A percentile compares a stretch with the other conserved stretches of the same genome.
Evolutionary conservation across 352 stramenopile species (phyloP).

Genomic region (Phytophthora gonapodyides): DNA sequence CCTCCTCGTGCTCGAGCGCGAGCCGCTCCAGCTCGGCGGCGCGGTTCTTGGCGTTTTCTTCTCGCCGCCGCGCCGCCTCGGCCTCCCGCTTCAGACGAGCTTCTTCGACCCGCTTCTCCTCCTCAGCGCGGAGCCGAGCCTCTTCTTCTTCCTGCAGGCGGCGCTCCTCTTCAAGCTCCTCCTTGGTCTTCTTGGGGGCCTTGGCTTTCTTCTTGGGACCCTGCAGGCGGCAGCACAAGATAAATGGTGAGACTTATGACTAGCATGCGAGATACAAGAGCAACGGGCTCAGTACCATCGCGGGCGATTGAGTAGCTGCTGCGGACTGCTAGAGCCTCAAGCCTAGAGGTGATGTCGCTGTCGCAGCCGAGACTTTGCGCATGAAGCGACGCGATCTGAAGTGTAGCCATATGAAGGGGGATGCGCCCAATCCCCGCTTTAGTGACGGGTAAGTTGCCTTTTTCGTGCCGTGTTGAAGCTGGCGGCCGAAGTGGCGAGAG

Average conservation of each 20-base stretch:
- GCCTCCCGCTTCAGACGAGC: conserved; percentile 62
- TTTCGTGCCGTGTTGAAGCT: conserved; percentile 18
- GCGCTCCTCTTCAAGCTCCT: conserved; percentile 78
- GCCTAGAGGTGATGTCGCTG: not conserved
- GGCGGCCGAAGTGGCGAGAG: not conserved
- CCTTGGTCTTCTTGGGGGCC: conserved; percentile 80
- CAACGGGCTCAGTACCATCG: conserved; percentile 17
- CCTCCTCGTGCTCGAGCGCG: conserved; percentile 52
- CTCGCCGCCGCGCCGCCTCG: conserved; percentile 58
- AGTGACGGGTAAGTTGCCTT: conserved; percentile 24
- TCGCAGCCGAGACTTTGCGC: not conserved
- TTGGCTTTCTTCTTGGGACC: conserved; percentile 82
- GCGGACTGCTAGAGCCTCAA: not conserved
- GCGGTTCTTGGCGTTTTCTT: conserved; percentile 69
- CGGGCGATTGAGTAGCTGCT: not conserved
- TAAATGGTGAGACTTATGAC: no score
- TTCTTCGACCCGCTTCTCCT: conserved; percentile 76
- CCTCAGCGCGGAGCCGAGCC: conserved; percentile 55
- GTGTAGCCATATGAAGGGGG: conserved; percentile 16
- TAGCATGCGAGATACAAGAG: not conserved
- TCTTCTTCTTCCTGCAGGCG: conserved; percentile 79
- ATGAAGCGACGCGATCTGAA: conserved; percentile 32
- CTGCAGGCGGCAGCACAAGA: conserved; percentile 28
- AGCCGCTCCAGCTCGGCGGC: conserved; percentile 70
- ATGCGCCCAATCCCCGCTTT: conserved; percentile 18